Evolutionary conservation across 495 filamentous ascomycete genomes (phyloP), one percentile per base, ranked within the genome.

Genomic region (Penicillium samsonianum): DNA sequence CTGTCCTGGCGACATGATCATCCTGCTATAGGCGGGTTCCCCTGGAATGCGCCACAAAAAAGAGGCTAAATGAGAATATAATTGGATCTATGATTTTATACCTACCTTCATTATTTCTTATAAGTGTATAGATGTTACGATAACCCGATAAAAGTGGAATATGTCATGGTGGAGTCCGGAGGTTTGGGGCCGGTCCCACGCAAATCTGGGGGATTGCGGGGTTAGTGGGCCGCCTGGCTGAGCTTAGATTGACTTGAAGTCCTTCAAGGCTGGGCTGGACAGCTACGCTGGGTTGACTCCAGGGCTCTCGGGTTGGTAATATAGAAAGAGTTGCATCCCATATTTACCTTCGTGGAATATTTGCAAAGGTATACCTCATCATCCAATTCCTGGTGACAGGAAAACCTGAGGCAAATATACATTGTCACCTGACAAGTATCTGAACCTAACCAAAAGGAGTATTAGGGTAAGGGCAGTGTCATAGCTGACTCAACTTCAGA

Each of bases 131-230:
- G 6, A n/a, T 31, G 20, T 2, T 12, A 37, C 31, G 45, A 5
- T 30, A 22, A 50, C 14, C 11, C 16, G 47, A 50, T 37, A 20
- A 20, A 14, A 48, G 47, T 26, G 35, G 49, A 52, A 52, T 52
- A 4, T n/a, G 31, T 17, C 16, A 22, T 23, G 10, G 50, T 40
- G 37, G 50, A 41, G 50, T 41, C 23, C 33, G 35, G 37, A 40
- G 23, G 20, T 14, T 40, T 52, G n/a, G 45, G 41, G 22, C 40
- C 12, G 53, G 41, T 48, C 42, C 50, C 50, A 52, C 53, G 14
- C 42, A 38, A 55, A 55, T 55, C 53, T 31, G 50, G 53, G 50
- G 53, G 53, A 55, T 55, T 55, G 53, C 31, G 53, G 53, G 53
- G 53, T 53, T 23, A 55, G 53, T 55, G 42, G 53, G 35, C 19